Evolutionary conservation across 352 stramenopile genomes (phyloP), one percentile per base, ranked within the genome.

Genomic region (Globisporangium paddicum): DNA sequence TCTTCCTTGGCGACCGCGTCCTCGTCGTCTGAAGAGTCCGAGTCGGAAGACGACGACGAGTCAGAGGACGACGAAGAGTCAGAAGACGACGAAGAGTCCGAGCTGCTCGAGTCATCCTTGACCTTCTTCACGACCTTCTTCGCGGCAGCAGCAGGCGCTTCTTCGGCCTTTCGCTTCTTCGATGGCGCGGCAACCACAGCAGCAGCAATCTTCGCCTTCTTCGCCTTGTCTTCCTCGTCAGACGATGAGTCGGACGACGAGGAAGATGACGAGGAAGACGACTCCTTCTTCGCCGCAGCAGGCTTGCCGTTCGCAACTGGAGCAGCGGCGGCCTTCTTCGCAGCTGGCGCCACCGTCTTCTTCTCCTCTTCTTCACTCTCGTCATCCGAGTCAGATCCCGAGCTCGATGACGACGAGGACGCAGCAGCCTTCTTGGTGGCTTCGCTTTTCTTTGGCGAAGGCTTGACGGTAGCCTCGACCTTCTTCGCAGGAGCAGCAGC

Each of bases 1-100:
- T 84, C 86, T 71, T 79, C 91, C 69, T 95, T 88, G 58, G 86
- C 82, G n/a, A 74, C 60, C 25, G 75, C 71, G 35, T 87, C 72
- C 56, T 90, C 83, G 41, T 82, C 66, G 19, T 77, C 63, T 14
- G 76, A 73, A 21, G 57, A 64, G 11, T 65, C 64, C 32, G 76
- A 75, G 9, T 85, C 73, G 34, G 70, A 86, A n/a, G 69, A 66
- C 3, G 69, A 75, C 2, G 51, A 57, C 3, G 58, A 63, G 11
- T 65, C 64, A 6, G 69, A 77, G 9, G 61, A 54, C 42, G 66
- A 75, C 0, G 58, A 63, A 5, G 79, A 88, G 54, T 83, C 73
- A 4, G 62, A 66, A 30, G 79, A 69, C 2, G 71, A 85, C 0
- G 73, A 87, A 1, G 65, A 75, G 40, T 72, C 60, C 11, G 77